A percentile compares a stretch with the other conserved stretches of the same genome.
These are phyloP conservation scores for Metschnikowia arizonensis DNA, from an alignment of 805 yeast genomes.

Conservation along the genomic window DNA sequence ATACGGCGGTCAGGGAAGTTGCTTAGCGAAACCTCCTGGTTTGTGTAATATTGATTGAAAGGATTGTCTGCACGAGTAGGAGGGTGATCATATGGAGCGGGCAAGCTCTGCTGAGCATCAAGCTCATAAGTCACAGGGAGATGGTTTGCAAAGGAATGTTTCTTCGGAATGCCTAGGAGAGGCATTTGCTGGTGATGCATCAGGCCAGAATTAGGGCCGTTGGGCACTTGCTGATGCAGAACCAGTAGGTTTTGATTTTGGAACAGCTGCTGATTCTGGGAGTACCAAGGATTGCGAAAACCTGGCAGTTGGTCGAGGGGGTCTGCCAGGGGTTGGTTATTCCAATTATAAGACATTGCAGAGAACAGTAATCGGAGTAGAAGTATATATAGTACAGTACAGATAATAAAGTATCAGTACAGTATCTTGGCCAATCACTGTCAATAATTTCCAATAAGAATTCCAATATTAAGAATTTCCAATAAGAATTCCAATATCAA, in stretches of 20 bases:
- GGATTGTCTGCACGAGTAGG: conserved; percentile 46
- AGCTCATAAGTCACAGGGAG: conserved; percentile 51
- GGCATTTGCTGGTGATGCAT: conserved; percentile 16
- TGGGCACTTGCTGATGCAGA: conserved; percentile 1
- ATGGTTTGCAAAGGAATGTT: conserved; percentile 39
- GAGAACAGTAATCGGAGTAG: too few relatives aligned
- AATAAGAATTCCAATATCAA: too few relatives aligned
- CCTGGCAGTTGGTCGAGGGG: conserved; percentile 22
- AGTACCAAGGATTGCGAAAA: conserved; percentile 44
- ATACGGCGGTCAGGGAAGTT: conserved; percentile 30
- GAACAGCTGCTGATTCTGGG: conserved; percentile 19
- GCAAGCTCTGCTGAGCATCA: conserved; percentile 22
- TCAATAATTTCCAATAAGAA: too few relatives aligned
- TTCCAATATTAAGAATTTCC: too few relatives aligned
- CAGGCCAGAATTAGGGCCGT: not conserved
- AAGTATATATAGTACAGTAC: too few relatives aligned
- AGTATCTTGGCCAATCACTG: too few relatives aligned
- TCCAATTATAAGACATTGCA: conserved; percentile 4
- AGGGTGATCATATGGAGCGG: conserved; percentile 34
- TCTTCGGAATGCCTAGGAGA: conserved; percentile 28
- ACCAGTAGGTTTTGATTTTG: conserved; percentile 6
- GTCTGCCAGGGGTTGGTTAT: not conserved
- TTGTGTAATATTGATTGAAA: conserved; percentile 39
- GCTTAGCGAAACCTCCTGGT: conserved; percentile 32
- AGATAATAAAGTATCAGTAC: too few relatives aligned